Base-by-base conservation (phyloP, 192 early-diverging fungal species). In the Coemansia sp. region DNA sequence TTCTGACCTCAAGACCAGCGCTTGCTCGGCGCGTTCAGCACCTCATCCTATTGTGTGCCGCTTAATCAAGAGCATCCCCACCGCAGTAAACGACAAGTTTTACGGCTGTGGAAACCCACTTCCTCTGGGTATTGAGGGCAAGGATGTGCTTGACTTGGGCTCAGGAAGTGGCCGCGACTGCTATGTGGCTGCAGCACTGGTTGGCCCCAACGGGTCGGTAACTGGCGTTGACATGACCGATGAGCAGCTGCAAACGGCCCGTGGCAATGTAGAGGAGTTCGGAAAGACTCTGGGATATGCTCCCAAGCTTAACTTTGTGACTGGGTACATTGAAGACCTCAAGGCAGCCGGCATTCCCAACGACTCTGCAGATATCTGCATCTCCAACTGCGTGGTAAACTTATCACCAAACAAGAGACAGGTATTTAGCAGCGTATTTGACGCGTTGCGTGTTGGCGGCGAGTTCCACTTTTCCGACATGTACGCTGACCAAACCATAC, bases 151-250 rank as follows among this genome's bases (percentile, higher is more conserved):
- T 56, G 78, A 80, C 35, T 58, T 80, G 35, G 78, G 78, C 12
- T 80, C 53, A 30, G 78, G 78, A 20, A 44, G 55, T 14, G 78
- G 78, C 0, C 72, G 67, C 19, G 78, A 80, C 64, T 74, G 78
- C 61, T 76, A 76, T 53, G 71, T 75, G 23, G 78, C 78, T 3
- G 72, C 78, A 15, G 41, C 36, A 40, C 63, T 75, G 33, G 78
- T 75, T 36, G 78, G 78, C 4, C 68, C 55, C 14, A 18, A 43
- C 9, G 78, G 78, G 21, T 50, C 53, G 53, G 78, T 80, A n/a
- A 67, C 54, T 9, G 78, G 78, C 20, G 50, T 80, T 2, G 78
- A 80, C 43, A 80, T 80, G 78, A 80, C 78, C 15, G 78, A 74
- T 50, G 78, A 80, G 64, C 67, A 71, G 56, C 63, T 80, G 49